Percentiles rank a stretch among this genome's conserved stretches.
These are phyloP conservation scores for Nemophila menziesii DNA, from an alignment of 257 asterid species.

Conservation along the genomic window DNA sequence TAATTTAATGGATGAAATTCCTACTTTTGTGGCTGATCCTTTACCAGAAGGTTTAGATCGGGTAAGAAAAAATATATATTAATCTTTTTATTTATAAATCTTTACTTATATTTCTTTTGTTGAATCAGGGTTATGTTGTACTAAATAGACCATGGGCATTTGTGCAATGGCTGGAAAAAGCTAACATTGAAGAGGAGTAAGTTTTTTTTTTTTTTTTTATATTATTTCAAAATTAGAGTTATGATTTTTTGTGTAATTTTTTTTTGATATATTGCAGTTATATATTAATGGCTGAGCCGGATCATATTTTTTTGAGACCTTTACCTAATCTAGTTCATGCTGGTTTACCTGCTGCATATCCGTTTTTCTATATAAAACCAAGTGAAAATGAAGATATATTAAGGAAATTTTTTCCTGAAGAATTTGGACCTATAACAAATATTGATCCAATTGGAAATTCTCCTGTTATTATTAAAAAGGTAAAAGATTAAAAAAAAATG, in stretches of 20 bases:
- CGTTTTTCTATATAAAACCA: conserved; percentile 2
- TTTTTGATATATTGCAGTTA: not conserved
- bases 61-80: conserved; percentile 19
- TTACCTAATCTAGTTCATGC: conserved; percentile 7
- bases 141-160: conserved; percentile 70
- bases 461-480: conserved; percentile 9
- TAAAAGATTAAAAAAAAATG: not conserved
- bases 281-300: conserved; percentile 9
- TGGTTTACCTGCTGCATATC: conserved; percentile 5
- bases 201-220: conserved; percentile 5
- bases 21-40: conserved; percentile 49
- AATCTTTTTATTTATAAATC: not conserved
- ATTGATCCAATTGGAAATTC: conserved; percentile 10
- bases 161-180: conserved; percentile 54
- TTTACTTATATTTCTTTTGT: not conserved
- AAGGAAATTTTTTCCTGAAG: conserved; percentile 9
- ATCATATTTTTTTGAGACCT: conserved; percentile 6
- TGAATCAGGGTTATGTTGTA: conserved; percentile 48
- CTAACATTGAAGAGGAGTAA: conserved; percentile 55
- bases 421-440: conserved; percentile 5
- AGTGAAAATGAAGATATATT: not conserved
- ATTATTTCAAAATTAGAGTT: not conserved
- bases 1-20: conserved; percentile 64
- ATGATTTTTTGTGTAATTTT: not conserved
- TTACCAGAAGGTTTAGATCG: conserved; percentile 45